Conservation (phyloP, 495 filamentous ascomycete species). For the Hypomontagnella submonticulosa region DNA sequence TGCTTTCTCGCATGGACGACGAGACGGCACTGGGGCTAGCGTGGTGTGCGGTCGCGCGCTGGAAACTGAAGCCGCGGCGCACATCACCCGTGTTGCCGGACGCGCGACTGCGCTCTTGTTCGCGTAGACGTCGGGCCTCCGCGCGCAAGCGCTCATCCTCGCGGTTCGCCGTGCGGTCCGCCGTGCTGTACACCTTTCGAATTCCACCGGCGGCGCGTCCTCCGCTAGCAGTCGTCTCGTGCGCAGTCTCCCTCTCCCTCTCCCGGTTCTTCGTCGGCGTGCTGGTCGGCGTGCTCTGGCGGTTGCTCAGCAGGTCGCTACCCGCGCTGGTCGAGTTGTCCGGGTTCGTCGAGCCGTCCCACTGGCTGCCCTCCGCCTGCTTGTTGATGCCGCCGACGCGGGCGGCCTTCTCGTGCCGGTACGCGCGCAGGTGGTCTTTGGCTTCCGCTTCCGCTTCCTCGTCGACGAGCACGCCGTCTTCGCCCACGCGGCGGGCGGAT, state of each 20-base stretch:
- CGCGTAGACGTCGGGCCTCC: slow-evolving; percentile 59
- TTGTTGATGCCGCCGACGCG: slow-evolving; percentile 87
- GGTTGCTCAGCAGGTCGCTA: slow-evolving; percentile 61
- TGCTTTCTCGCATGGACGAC: slow-evolving; percentile 31
- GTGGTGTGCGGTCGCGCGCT: slow-evolving; percentile 42
- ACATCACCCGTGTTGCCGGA: slow-evolving; percentile 22
- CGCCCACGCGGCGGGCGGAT: slow-evolving; percentile 54
- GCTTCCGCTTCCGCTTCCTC: slow-evolving; percentile 76
- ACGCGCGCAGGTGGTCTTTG: slow-evolving; percentile 67
- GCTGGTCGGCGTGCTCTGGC: slow-evolving; percentile 63
- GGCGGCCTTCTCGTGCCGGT: slow-evolving; percentile 85
- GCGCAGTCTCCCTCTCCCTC: slow-evolving; percentile 28
- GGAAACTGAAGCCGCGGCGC: slow-evolving; percentile 62
- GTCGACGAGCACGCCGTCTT: slow-evolving; percentile 60
- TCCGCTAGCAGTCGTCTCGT: slow-evolving; percentile 15
- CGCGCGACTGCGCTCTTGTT: slow-evolving; percentile 53
- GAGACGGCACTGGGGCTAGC: slow-evolving; percentile 8
- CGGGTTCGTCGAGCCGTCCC: slow-evolving; percentile 70
- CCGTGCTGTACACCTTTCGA: slow-evolving; percentile 65
- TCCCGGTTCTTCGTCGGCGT: slow-evolving; percentile 64
- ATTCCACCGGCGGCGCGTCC: slow-evolving; percentile 56
- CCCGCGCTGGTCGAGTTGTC: slow-evolving; percentile 62
- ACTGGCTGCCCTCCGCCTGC: slow-evolving; percentile 75
- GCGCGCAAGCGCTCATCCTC: slow-evolving; percentile 60
- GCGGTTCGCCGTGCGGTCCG: slow-evolving; percentile 55